phyloP scores from a whole-genome alignment of 108 stramenopile species.

The Skeletonema costatum region DNA sequence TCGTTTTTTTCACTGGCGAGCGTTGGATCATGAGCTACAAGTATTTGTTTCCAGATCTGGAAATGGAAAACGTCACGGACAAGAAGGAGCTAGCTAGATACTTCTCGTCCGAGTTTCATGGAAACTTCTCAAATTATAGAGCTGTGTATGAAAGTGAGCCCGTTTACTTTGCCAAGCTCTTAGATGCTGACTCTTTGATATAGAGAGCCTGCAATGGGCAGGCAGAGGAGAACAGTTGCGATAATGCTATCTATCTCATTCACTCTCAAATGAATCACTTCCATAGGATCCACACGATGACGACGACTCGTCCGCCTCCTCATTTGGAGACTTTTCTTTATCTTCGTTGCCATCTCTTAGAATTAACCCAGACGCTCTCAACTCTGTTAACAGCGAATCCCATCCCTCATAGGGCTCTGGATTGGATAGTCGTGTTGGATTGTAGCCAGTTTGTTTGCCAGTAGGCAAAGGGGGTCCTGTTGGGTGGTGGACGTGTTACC shows the following conservation, averaged over 20 bases:
- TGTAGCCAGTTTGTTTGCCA: not conserved
- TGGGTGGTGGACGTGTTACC: not conserved
- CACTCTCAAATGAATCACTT: slow-evolving; percentile 4
- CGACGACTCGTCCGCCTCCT: no score
- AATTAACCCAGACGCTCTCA: slow-evolving; percentile 8
- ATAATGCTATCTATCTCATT: not conserved
- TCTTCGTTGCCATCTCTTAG: not conserved
- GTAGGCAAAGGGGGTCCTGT: not conserved
- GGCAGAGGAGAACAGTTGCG: no score
- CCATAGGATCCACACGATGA: not conserved
- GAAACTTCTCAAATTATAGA: not conserved
- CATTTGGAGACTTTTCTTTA: not conserved
- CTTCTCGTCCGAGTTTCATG: not conserved
- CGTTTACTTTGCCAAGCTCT: not conserved
- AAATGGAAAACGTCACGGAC: not conserved
- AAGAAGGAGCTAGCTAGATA: not conserved
- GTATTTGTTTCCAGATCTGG: not conserved
- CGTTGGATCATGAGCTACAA: no score
- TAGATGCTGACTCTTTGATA: not conserved
- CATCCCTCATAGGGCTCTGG: slow-evolving; percentile 16
- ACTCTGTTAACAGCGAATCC: slow-evolving; percentile 10
- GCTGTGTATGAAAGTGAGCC: not conserved
- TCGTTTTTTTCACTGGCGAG: no score
- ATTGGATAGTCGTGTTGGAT: slow-evolving; percentile 6
- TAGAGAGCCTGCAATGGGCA: no score